Conservation (phyloP, 495 filamentous ascomycete species). For the Evernia prunastri region DNA sequence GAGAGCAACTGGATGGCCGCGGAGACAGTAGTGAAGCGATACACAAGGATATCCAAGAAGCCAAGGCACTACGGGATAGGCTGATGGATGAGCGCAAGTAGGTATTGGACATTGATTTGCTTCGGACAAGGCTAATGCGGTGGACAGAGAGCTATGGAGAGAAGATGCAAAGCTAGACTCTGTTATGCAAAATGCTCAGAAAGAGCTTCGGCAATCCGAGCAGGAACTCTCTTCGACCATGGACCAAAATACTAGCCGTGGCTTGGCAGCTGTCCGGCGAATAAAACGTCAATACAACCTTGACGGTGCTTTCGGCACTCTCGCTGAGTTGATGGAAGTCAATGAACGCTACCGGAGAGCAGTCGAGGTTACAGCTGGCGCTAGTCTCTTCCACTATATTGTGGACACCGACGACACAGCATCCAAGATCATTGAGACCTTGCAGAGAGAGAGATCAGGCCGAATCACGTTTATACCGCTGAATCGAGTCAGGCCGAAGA, state of each 20-base stretch:
- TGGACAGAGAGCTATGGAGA: slow-evolving; percentile 62
- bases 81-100: slow-evolving; percentile 81
- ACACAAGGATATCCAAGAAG: slow-evolving; percentile 63
- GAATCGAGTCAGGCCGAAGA: slow-evolving; percentile 62
- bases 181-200: slow-evolving; percentile 62
- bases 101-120: slow-evolving; percentile 15
- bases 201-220: slow-evolving; percentile 70
- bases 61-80: slow-evolving; percentile 73
- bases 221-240: slow-evolving; percentile 72
- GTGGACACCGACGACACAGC: slow-evolving; percentile 90
- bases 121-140: slow-evolving; percentile 20
- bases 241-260: slow-evolving; percentile 78
- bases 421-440: slow-evolving; percentile 66
- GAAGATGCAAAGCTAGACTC: slow-evolving; percentile 83
- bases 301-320: slow-evolving; percentile 82
- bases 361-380: slow-evolving; percentile 87
- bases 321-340: slow-evolving; percentile 86
- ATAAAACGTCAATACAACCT: slow-evolving; percentile 72
- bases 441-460: slow-evolving; percentile 75
- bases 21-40: slow-evolving; percentile 64
- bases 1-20: slow-evolving; percentile 70
- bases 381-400: slow-evolving; percentile 92
- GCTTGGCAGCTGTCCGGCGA: slow-evolving; percentile 72
- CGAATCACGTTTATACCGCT: slow-evolving; percentile 93
- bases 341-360: slow-evolving; percentile 79